Conservation (phyloP, 2,329 filamentous ascomycete species). For the Neofusicoccum sp. region DNA sequence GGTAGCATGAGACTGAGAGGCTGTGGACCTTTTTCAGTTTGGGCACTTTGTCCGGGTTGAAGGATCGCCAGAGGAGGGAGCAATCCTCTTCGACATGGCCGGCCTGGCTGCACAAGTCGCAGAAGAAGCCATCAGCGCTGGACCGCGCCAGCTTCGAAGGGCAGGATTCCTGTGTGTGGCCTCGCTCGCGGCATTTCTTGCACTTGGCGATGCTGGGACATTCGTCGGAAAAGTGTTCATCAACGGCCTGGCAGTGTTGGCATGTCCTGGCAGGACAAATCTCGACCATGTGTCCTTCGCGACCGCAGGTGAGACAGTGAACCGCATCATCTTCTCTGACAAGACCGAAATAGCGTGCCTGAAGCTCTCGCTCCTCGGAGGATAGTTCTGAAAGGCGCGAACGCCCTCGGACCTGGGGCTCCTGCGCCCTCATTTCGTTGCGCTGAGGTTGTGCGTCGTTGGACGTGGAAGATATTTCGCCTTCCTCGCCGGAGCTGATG, state of each 20-base stretch:
- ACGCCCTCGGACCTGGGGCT: not conserved
- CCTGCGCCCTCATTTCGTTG: not conserved
- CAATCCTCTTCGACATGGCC: constrained; percentile 62
- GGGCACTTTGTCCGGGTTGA: constrained; percentile 35
- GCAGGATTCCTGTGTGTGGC: constrained; percentile 56
- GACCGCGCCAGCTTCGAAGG: constrained; percentile 54
- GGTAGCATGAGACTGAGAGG: constrained; percentile 56
- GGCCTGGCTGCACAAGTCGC: constrained; percentile 57
- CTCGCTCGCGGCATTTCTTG: constrained; percentile 60
- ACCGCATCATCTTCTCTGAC: constrained; percentile 39
- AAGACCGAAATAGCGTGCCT: constrained; percentile 40
- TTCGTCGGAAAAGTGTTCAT: constrained; percentile 47
- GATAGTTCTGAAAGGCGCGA: constrained; percentile 9
- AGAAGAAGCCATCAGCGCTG: constrained; percentile 56
- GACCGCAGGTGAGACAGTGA: constrained; percentile 42
- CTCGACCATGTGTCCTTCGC: constrained; percentile 43
- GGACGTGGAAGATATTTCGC: not conserved
- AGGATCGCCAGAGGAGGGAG: constrained; percentile 60
- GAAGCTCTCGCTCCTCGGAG: constrained; percentile 25
- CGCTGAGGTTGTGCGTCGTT: not conserved
- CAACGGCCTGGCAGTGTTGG: constrained; percentile 43
- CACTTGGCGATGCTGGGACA: constrained; percentile 56
- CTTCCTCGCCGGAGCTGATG: not conserved
- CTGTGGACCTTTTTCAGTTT: constrained; percentile 48
- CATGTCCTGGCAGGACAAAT: constrained; percentile 45